Base-by-base conservation (phyloP, 208 protist genomes). In the Blastocrithidia nonstop region DNA sequence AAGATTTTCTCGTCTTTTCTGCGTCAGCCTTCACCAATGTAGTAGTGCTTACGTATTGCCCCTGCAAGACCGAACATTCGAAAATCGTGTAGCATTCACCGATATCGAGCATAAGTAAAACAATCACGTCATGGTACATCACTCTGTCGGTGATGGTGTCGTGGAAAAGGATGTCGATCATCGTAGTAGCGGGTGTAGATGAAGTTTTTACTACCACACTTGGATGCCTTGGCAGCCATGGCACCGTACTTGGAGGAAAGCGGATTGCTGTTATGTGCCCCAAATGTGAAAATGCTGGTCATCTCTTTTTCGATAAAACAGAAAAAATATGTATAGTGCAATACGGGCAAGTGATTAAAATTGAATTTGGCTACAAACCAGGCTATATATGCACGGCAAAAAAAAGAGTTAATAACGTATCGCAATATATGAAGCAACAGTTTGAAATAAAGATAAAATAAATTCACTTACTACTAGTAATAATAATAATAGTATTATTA, bases 1-100 rank as follows among this genome's bases (percentile, higher is more conserved):
- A 93, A 93, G 57, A 93, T 93, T 61, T 87, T 86, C 59, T 93
- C 83, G 54, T 88, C 83, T 66, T 87, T 86, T 26, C 76, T 60
- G 16, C 83, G 71, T 79, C 83, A 93, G 1, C 66, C 20, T 56
- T 93, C 83, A 16, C 78, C 79, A 56, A 88, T 77, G 67, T 93
- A 93, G 50, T 77, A 71, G 57, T 88, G 79, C 47, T 65, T 64
- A 28, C 54, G 37, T 5, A 93, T 8, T 6, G 74, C 68, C n/a
- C 73, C 79, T 45, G 61, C 72, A 36, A 93, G 67, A 21, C 83
- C 83, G 50, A 93, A 93, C 79, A 93, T 88, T 44, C 83, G 83
- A 50, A 93, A 85, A 55, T 93, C 83, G 54, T 93, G 83, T 21
- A 81, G 40, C 21, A 58, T 85, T 79, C 83, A 93, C n/a, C 83